These are phyloP conservation scores for Arctium lappa DNA, from an alignment of 129 eudicot species.

Conservation along the genomic window DNA sequence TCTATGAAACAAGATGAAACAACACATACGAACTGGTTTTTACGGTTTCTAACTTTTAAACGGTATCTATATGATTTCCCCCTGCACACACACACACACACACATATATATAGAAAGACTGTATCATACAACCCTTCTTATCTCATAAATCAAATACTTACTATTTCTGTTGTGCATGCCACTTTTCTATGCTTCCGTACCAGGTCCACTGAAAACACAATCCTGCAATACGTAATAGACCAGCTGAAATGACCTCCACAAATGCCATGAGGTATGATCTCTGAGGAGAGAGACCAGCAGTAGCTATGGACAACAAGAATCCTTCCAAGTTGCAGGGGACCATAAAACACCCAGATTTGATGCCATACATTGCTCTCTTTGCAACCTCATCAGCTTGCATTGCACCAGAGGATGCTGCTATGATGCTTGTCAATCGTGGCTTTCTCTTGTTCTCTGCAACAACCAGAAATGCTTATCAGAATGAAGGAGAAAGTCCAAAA, in stretches of 20 bases:
- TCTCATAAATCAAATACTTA: slow-evolving; percentile 19
- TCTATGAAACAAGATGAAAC: no score
- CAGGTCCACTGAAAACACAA: slow-evolving; percentile 87
- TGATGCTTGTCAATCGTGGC: slow-evolving; percentile 73
- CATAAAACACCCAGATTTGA: slow-evolving; percentile 61
- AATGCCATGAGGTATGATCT: slow-evolving; percentile 82
- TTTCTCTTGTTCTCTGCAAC: slow-evolving; percentile 71
- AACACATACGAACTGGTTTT: no score
- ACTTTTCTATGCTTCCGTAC: slow-evolving; percentile 76
- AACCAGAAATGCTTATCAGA: not conserved
- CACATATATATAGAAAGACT: not conserved
- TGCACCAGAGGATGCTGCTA: slow-evolving; percentile 83
- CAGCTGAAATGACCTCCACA: slow-evolving; percentile 63
- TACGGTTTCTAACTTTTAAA: no score
- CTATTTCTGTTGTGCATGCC: slow-evolving; percentile 53
- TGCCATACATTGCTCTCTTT: slow-evolving; percentile 63
- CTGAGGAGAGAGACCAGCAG: slow-evolving; percentile 93
- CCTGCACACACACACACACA: no score
- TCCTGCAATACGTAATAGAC: slow-evolving; percentile 60
- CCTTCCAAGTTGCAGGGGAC: slow-evolving; percentile 90
- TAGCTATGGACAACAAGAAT: slow-evolving; percentile 57
- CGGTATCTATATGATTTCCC: no score
- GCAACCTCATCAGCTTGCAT: slow-evolving; percentile 93
- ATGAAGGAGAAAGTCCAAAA: not conserved
- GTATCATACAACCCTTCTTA: not conserved